Evolutionary conservation across 306 rosid species (phyloP).

Genomic region (Ziziphus jujuba): DNA sequence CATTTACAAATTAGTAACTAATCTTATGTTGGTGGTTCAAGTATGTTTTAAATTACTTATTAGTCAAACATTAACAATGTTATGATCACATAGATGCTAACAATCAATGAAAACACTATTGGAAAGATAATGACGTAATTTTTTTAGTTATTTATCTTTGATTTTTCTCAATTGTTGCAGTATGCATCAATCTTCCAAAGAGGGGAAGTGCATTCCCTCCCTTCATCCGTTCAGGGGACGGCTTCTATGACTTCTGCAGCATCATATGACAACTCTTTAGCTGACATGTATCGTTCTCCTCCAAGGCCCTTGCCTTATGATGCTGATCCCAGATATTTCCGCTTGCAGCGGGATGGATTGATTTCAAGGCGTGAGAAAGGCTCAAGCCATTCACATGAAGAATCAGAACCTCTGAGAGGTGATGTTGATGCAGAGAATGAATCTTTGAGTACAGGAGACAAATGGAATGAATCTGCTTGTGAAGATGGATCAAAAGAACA

Average conservation of each 20-base stretch:
- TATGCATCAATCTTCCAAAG: slow-evolving; percentile 78
- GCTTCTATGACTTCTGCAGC: slow-evolving; percentile 73
- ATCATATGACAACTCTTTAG: slow-evolving; percentile 72
- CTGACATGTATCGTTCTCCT: slow-evolving; percentile 90
- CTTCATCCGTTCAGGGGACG: slow-evolving; percentile 81
- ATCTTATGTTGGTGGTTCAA: neutral
- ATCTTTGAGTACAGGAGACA: slow-evolving; percentile 56
- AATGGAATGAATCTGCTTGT: slow-evolving; percentile 71
- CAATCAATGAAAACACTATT: slow-evolving; percentile 15
- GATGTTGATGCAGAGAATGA: slow-evolving; percentile 65
- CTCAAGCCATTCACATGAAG: slow-evolving; percentile 82
- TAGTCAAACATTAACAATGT: slow-evolving; percentile 1
- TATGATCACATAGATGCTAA: slow-evolving; percentile 20
- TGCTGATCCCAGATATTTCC: slow-evolving; percentile 71
- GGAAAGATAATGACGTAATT: slow-evolving; percentile 17
- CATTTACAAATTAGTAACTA: neutral
- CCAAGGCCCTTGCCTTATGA: slow-evolving; percentile 98
- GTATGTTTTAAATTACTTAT: slow-evolving; percentile 13
- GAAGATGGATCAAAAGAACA: slow-evolving; percentile 75
- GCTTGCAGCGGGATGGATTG: slow-evolving; percentile 73
- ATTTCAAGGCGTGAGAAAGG: slow-evolving; percentile 91
- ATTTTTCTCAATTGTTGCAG: slow-evolving; percentile 44
- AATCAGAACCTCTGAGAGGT: slow-evolving; percentile 83
- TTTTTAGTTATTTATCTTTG: slow-evolving; percentile 2
- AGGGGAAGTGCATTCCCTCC: slow-evolving; percentile 71